phyloP scores from a whole-genome alignment of 1,139 yeast genomes.

The Blastobotrys malaysiensis region DNA sequence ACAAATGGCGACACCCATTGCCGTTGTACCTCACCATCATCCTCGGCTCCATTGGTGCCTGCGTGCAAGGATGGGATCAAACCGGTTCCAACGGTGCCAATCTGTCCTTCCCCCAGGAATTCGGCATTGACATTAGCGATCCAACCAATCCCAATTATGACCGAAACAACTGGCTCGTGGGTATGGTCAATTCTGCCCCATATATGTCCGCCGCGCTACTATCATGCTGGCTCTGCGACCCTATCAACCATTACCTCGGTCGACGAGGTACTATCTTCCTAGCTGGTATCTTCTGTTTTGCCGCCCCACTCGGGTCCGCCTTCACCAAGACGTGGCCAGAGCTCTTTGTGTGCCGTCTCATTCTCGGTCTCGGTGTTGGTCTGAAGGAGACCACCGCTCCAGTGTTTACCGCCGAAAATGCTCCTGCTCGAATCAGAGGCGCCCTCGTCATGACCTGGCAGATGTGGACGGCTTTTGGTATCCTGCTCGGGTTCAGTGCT shows the following conservation, averaged over 20 bases:
- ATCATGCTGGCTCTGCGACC: slow-evolving; percentile 71
- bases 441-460: slow-evolving; percentile 84
- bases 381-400: slow-evolving; percentile 81
- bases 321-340: slow-evolving; percentile 70
- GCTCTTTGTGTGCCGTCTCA: slow-evolving; percentile 63
- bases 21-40: slow-evolving; percentile 58
- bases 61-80: slow-evolving; percentile 91
- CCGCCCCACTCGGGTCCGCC: slow-evolving; percentile 40
- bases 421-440: slow-evolving; percentile 71
- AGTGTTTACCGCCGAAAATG: slow-evolving; percentile 73
- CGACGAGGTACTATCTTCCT: slow-evolving; percentile 67
- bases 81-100: slow-evolving; percentile 82
- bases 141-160: slow-evolving; percentile 15
- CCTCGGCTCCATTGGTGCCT: slow-evolving; percentile 80
- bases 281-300: slow-evolving; percentile 52
- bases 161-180: slow-evolving; percentile 59
- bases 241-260: slow-evolving; percentile 56
- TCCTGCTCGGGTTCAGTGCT: slow-evolving; percentile 70
- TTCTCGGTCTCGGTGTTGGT: slow-evolving; percentile 74
- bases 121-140: slow-evolving; percentile 43
- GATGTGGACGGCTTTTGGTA: slow-evolving; percentile 80
- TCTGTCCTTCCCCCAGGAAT: slow-evolving; percentile 56
- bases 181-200: slow-evolving; percentile 75
- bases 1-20: slow-evolving; percentile 60
- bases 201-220: slow-evolving; percentile 64